Evolutionary conservation across 352 stramenopile species (phyloP).

Genomic region (Hyaloperonospora arabidopsidis): DNA sequence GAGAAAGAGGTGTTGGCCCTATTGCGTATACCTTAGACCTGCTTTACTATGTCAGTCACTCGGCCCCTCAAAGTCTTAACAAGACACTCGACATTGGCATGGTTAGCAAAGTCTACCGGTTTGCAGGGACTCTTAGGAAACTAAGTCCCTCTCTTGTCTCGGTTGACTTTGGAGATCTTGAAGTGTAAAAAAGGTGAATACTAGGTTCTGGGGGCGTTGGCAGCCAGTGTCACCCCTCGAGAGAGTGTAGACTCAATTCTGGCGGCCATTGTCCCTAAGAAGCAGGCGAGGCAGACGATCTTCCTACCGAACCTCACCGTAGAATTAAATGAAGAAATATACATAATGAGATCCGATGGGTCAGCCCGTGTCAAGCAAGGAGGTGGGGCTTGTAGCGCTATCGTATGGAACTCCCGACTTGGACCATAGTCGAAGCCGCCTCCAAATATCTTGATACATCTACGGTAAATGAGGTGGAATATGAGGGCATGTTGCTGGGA

Average conservation of each 20-base stretch:
- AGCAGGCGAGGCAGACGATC: too few relatives aligned
- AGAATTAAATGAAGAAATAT: too few relatives aligned
- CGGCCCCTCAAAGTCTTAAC: too few relatives aligned
- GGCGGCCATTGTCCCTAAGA: background rate
- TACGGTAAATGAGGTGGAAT: slow-evolving; percentile 22
- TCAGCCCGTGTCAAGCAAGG: background rate
- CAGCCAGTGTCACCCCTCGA: slow-evolving; percentile 1
- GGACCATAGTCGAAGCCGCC: background rate
- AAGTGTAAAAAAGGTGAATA: slow-evolving; percentile 1
- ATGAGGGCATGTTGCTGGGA: slow-evolving; percentile 5
- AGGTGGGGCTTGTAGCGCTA: slow-evolving; percentile 5
- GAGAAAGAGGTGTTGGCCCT: too few relatives aligned
- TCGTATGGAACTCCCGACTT: slow-evolving; percentile 14
- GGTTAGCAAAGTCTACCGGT: too few relatives aligned
- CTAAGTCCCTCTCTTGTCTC: background rate
- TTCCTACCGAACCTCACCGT: too few relatives aligned
- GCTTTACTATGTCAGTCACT: too few relatives aligned
- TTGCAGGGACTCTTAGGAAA: background rate
- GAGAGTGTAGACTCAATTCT: background rate
- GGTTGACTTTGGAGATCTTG: background rate
- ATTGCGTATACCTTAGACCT: too few relatives aligned
- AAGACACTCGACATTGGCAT: too few relatives aligned
- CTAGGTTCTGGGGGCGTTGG: background rate
- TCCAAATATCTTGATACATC: background rate
- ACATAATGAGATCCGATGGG: too few relatives aligned